Base-by-base conservation (phyloP, 306 rosid species). In the Cyamopsis tetragonoloba region DNA sequence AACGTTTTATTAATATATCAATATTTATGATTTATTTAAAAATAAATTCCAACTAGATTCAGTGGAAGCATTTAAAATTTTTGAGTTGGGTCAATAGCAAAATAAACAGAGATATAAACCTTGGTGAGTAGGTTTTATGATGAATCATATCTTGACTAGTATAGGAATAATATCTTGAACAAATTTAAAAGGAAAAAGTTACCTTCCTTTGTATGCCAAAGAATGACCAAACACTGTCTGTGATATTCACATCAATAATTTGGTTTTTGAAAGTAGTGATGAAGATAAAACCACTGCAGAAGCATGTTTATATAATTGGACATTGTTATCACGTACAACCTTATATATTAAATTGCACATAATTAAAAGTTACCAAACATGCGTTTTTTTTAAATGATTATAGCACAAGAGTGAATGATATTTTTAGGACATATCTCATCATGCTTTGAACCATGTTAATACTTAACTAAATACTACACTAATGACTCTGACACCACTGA, bases 341-440 rank as follows among this genome's bases (percentile, higher is more conserved):
- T n/a, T n/a, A 69, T 50, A 23, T 70, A 55, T 41, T 46, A 47
- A 61, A 53, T 28, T 46, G 50, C 42, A 42, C 35, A 66, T 54
- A 17, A 68, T 50, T 54, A 35, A 27, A 77, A 67, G 79, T 61
- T 62, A n/a, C 26, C 43, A 43, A 76, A 74, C 79, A 78, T 78
- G 88, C 81, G 57, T 55, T 39, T 28, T 39, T 28, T 57, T 63
- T 34, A 66, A 59, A 75, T 80, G 84, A 78, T 70, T 78, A 76
- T 77, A 79, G 81, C 80, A 68, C 65, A 67, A 66, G 49, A 66
- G 66, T n/a, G 63, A 30, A 54, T 34, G 58, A 47, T 67, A 57
- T 3, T 43, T 65, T 37, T 4, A 42, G 68, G 60, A 39, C 61
- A 74, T 11, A 63, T 41, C 46, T 59, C 65, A 56, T 44, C 71